Conservation (phyloP, 495 filamentous ascomycete species). For the Trichoderma asperelloides region DNA sequence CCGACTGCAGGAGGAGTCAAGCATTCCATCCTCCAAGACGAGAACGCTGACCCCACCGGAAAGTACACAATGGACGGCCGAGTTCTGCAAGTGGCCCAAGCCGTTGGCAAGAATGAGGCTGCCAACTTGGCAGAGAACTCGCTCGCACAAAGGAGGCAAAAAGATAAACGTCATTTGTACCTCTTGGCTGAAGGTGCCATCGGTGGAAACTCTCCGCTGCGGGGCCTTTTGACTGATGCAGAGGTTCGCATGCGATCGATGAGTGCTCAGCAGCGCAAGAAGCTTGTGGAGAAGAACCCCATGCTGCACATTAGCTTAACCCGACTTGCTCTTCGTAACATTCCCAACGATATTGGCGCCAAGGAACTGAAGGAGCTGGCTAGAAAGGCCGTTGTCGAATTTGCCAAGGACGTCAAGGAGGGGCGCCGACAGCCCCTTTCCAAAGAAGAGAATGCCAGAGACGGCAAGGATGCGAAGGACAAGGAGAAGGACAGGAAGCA, state of each 20-base stretch:
- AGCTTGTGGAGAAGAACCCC: constrained; percentile 82
- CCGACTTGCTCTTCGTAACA: constrained; percentile 87
- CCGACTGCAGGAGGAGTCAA: constrained; percentile 27
- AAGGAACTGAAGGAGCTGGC: constrained; percentile 90
- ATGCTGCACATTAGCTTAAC: constrained; percentile 83
- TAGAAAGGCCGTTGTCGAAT: constrained; percentile 81
- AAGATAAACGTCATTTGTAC: constrained; percentile 88
- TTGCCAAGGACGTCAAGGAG: constrained; percentile 79
- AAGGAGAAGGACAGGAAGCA: constrained; percentile 67
- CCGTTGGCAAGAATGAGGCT: constrained; percentile 74
- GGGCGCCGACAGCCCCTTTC: constrained; percentile 65
- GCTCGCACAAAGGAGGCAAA: constrained; percentile 54
- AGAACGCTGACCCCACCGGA: constrained; percentile 63
- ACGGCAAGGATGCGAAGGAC: constrained; percentile 66
- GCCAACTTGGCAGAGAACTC: constrained; percentile 59
- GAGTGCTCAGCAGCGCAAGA: constrained; percentile 79
- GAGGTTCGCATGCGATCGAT: constrained; percentile 85
- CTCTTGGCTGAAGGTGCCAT: constrained; percentile 83
- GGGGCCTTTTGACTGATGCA: constrained; percentile 62
- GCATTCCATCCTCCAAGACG: constrained; percentile 77
- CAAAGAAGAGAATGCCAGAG: constrained; percentile 74
- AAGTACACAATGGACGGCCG: constrained; percentile 85
- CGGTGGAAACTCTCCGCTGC: constrained; percentile 58
- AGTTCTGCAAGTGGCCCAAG: constrained; percentile 71
- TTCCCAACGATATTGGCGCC: constrained; percentile 72